Conservation (phyloP, 2,329 filamentous ascomycete species). For the Cordyceps fumosorosea region DNA sequence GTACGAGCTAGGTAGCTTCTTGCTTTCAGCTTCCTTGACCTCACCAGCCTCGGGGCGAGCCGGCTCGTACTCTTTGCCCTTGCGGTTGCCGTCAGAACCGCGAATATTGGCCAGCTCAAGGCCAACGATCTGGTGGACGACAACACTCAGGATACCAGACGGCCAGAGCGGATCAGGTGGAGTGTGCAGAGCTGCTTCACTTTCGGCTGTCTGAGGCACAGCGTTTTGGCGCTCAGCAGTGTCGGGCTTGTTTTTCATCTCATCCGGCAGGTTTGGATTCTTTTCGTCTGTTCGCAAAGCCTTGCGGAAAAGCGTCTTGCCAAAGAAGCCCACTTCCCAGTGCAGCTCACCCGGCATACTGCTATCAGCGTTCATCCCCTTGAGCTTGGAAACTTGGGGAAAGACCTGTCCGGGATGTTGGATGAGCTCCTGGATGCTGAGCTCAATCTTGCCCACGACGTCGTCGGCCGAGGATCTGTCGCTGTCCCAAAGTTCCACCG, state of each 20-base stretch:
- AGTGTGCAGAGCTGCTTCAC: conserved; percentile 82
- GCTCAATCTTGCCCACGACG: conserved; percentile 87
- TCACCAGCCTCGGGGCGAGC: conserved; percentile 77
- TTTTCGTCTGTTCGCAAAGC: conserved; percentile 83
- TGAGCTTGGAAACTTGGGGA: conserved; percentile 74
- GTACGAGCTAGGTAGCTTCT: conserved; percentile 79
- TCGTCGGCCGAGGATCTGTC: conserved; percentile 90
- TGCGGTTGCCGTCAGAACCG: conserved; percentile 73
- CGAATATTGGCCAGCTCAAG: conserved; percentile 88
- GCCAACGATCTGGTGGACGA: conserved; percentile 93
- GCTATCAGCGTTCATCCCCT: conserved; percentile 75
- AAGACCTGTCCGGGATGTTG: conserved; percentile 90
- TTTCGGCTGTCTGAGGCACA: conserved; percentile 58
- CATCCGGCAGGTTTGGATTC: conserved; percentile 67
- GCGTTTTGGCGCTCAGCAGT: conserved; percentile 81
- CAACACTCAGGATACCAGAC: conserved; percentile 76
- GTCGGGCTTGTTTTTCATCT: conserved; percentile 65
- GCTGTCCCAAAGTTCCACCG: conserved; percentile 93
- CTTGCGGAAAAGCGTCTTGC: conserved; percentile 79
- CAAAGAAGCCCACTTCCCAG: conserved; percentile 95
- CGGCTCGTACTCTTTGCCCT: conserved; percentile 82
- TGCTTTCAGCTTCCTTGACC: conserved; percentile 75
- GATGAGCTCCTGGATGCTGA: conserved; percentile 92
- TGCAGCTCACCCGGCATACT: conserved; percentile 89
- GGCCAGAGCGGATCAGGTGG: conserved; percentile 96